These are phyloP conservation scores for Colletotrichum simmondsii DNA, from an alignment of 2,329 filamentous ascomycete species.

Conservation along the genomic window DNA sequence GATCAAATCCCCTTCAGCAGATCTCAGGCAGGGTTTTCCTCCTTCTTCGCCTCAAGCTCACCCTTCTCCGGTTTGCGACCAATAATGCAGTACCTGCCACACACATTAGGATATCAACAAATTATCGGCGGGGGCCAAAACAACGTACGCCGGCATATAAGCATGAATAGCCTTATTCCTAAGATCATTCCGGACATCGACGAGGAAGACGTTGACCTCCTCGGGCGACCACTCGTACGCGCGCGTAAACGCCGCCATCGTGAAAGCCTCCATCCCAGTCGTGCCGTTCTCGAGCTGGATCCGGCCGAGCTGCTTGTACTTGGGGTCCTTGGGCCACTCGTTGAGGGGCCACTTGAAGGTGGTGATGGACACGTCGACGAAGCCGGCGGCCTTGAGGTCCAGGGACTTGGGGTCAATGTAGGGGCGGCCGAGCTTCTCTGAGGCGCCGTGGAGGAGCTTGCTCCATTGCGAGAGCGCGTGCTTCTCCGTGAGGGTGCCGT, in stretches of 20 bases:
- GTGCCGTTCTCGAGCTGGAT: slow-evolving; percentile 43
- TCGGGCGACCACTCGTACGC: slow-evolving; percentile 46
- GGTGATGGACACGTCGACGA: slow-evolving; percentile 63
- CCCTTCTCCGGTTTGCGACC: too few relatives aligned
- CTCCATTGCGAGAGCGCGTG: slow-evolving; percentile 40
- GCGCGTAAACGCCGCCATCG: slow-evolving; percentile 48
- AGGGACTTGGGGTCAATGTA: slow-evolving; percentile 36
- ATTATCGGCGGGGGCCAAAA: too few relatives aligned
- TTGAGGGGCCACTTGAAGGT: slow-evolving; percentile 65
- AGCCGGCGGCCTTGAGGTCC: slow-evolving; percentile 57
- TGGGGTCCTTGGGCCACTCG: slow-evolving; percentile 59
- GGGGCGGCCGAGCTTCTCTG: not conserved
- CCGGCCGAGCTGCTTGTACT: slow-evolving; percentile 52
- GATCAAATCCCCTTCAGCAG: too few relatives aligned
- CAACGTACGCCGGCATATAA: too few relatives aligned
- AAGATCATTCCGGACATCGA: too few relatives aligned
- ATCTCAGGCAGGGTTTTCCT: too few relatives aligned
- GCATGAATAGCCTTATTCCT: too few relatives aligned
- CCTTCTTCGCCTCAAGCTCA: too few relatives aligned
- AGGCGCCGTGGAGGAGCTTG: slow-evolving; percentile 36
- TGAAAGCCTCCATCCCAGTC: slow-evolving; percentile 45
- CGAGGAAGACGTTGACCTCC: too few relatives aligned
- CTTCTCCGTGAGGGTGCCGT: slow-evolving; percentile 52
- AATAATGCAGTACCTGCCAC: too few relatives aligned
- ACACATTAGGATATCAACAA: too few relatives aligned